These are phyloP conservation scores for Exobasidium rhododendri DNA, from an alignment of 1,284 basidiomycete species.

Conservation along the genomic window DNA sequence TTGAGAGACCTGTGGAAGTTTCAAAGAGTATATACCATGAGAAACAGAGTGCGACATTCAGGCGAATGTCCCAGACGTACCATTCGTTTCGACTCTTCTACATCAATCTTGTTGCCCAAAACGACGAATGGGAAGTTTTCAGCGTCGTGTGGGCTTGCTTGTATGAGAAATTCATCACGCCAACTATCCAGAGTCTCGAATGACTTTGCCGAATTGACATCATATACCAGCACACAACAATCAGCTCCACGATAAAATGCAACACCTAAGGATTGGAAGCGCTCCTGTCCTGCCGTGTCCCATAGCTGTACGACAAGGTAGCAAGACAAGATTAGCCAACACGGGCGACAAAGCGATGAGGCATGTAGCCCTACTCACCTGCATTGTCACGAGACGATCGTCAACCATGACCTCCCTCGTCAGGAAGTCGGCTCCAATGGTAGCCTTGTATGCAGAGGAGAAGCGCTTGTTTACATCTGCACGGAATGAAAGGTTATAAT, in stretches of 20 bases:
- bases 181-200: constrained; percentile 72
- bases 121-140: constrained; percentile 97
- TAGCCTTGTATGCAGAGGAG: constrained; percentile 92
- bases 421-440: constrained; percentile 61
- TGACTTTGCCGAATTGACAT: constrained; percentile 96
- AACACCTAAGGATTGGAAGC: constrained; percentile 96
- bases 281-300: constrained; percentile 99
- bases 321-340: constrained; percentile 7
- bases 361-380: constrained; percentile 65
- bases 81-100: constrained; percentile 97
- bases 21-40: constrained; percentile 65
- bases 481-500: constrained; percentile 8
- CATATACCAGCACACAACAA: constrained; percentile 98
- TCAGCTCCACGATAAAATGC: constrained; percentile 99
- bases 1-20: constrained; percentile 72
- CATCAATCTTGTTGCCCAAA: constrained; percentile 98
- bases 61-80: constrained; percentile 63
- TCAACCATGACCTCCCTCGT: constrained; percentile 99
- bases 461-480: constrained; percentile 97
- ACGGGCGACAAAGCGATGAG: constrained; percentile 56
- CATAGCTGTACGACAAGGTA: constrained; percentile 64
- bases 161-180: constrained; percentile 55
- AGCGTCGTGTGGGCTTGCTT: constrained; percentile 95
- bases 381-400: constrained; percentile 96
- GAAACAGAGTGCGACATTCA: neutral